phyloP scores from a whole-genome alignment of 225 moss, liverwort and hornwort genomes.

The Ulota crispa region DNA sequence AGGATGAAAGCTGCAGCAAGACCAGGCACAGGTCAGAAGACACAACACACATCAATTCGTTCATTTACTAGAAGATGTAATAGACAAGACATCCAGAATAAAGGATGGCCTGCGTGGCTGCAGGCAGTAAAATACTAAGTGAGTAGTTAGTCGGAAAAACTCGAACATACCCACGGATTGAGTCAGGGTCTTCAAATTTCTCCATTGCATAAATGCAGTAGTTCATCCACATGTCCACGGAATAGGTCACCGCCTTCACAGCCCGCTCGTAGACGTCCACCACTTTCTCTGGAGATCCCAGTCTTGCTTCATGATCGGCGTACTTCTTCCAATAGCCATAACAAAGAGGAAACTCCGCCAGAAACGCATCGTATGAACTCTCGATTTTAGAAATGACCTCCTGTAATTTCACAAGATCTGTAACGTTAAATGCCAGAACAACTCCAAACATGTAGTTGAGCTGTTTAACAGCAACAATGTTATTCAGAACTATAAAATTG shows the following conservation, averaged over 20 bases:
- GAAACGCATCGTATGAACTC: constrained; percentile 74
- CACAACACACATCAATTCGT: constrained; percentile 85
- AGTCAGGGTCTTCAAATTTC: constrained; percentile 87
- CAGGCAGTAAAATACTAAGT: constrained; percentile 82
- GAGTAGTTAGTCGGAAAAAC: constrained; percentile 49
- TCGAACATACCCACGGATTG: constrained; percentile 87
- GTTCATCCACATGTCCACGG: constrained; percentile 99
- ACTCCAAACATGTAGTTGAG: background rate
- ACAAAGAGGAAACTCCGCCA: constrained; percentile 96
- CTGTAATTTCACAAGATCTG: constrained; percentile 29
- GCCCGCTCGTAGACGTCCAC: constrained; percentile 94
- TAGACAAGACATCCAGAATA: constrained; percentile 67
- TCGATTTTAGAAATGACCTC: constrained; percentile 71
- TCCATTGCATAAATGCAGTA: constrained; percentile 90
- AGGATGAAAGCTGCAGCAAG: constrained; percentile 99
- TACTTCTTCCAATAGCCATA: constrained; percentile 99
- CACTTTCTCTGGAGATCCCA: constrained; percentile 78
- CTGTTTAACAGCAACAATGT: background rate
- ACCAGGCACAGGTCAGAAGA: constrained; percentile 98
- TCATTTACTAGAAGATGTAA: constrained; percentile 60
- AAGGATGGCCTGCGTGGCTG: constrained; percentile 77
- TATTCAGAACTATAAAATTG: background rate
- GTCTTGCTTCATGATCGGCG: constrained; percentile 79
- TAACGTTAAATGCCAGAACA: background rate
- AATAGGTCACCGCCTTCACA: constrained; percentile 94